Conservation (phyloP, 2,329 filamentous ascomycete species). For the Beauveria medogensis region DNA sequence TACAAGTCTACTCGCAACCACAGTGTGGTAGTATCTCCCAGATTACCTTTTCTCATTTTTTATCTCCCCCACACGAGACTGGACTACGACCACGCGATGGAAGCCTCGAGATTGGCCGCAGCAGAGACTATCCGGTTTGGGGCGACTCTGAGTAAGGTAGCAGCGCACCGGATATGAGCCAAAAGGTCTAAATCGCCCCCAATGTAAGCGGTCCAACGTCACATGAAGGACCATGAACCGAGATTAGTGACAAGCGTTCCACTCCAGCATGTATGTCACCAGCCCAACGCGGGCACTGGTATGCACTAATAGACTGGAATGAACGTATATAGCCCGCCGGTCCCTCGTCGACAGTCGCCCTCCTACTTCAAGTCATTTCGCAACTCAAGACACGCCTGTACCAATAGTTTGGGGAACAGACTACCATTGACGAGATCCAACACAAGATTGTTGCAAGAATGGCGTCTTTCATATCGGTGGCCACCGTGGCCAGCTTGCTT, state of each 20-base stretch:
- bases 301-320: neutral
- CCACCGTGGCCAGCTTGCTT: conserved; percentile 16
- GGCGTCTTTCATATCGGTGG: conserved; percentile 7
- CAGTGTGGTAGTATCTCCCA: conserved; percentile 1
- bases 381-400: neutral
- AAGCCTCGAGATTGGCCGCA: neutral
- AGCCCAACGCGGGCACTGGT: neutral
- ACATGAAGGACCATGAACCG: neutral
- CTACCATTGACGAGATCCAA: neutral
- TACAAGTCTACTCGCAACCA: neutral
- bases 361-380: neutral
- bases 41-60: neutral
- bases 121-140: neutral
- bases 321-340: neutral
- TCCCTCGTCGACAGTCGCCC: neutral
- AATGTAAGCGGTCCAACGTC: conserved; percentile 7
- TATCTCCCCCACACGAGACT: neutral
- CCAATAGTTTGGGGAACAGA: neutral
- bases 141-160: neutral
- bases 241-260: neutral
- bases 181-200: neutral
- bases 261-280: neutral
- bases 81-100: neutral
- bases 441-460: neutral
- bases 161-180: neutral